These are phyloP conservation scores for Rhamnella rubrinervis DNA, from an alignment of 331 rosid genomes.

Conservation along the genomic window DNA sequence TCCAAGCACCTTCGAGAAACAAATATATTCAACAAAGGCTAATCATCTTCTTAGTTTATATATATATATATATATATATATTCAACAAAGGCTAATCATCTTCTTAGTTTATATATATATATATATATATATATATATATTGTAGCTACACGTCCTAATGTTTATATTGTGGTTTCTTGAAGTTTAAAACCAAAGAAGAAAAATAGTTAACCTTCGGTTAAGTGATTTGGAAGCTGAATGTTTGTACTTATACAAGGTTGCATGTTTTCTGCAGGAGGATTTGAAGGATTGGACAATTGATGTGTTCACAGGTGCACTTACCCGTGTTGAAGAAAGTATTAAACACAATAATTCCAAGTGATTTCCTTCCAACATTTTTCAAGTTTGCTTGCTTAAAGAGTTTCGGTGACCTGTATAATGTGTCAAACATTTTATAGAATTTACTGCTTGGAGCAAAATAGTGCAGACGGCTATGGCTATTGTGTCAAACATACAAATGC, in stretches of 20 bases:
- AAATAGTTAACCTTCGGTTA: no score
- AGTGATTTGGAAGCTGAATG: neutral
- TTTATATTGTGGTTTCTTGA: no score
- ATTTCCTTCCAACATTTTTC: constrained; percentile 6
- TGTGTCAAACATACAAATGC: no score
- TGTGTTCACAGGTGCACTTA: constrained; percentile 65
- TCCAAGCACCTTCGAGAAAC: no score
- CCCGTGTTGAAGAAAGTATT: constrained; percentile 61
- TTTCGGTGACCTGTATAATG: neutral
- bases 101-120: neutral
- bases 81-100: neutral
- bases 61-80: no score
- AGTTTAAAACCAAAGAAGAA: neutral
- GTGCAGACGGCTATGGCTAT: neutral
- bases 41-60: neutral
- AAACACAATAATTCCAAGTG: constrained; percentile 39
- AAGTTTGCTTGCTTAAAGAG: neutral
- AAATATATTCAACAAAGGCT: no score
- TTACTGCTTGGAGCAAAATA: no score
- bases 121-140: no score
- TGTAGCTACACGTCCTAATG: no score
- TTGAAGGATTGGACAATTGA: constrained; percentile 84
- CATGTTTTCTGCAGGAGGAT: constrained; percentile 54
- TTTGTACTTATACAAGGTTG: constrained; percentile 8
- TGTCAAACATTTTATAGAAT: no score